These are phyloP conservation scores for Ogataea sp. DNA, from an alignment of 805 yeast genomes.

Conservation along the genomic window DNA sequence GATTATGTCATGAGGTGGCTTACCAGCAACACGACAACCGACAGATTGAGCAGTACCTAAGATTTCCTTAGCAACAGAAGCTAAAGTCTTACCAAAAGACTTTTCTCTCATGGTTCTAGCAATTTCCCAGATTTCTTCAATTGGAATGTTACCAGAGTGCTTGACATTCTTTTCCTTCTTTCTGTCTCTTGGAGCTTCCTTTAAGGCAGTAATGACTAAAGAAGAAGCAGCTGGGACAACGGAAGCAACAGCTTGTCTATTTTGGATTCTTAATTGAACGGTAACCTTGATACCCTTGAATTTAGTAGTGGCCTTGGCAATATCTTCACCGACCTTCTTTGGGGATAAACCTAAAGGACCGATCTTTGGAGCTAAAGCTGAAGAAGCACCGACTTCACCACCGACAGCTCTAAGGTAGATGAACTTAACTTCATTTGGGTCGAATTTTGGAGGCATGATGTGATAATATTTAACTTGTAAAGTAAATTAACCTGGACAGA, in stretches of 20 bases:
- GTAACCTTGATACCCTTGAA: constrained; percentile 99
- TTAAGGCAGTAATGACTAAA: constrained; percentile 96
- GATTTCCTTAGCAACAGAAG: constrained; percentile 96
- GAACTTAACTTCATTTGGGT: constrained; percentile 97
- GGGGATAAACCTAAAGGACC: constrained; percentile 99
- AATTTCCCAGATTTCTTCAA: constrained; percentile 92
- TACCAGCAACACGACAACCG: constrained; percentile 98
- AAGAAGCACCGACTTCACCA: constrained; percentile 99
- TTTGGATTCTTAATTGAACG: constrained; percentile 96
- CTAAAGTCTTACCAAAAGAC: constrained; percentile 95
- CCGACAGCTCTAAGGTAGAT: constrained; percentile 99
- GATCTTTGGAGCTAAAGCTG: constrained; percentile 99
- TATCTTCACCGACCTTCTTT: constrained; percentile 99
- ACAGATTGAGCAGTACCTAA: constrained; percentile 99
- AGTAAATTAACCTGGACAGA: background rate
- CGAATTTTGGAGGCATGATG: constrained; percentile 96
- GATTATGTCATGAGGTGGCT: constrained; percentile 98
- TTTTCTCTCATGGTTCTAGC: constrained; percentile 97
- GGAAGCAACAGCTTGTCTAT: constrained; percentile 98
- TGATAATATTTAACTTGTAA: background rate
- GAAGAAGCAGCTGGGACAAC: constrained; percentile 99
- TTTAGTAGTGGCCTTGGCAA: constrained; percentile 98
- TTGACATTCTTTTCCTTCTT: constrained; percentile 99
- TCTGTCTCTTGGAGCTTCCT: constrained; percentile 99
- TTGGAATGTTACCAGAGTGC: constrained; percentile 98